Conservation (phyloP, 2,329 filamentous ascomycete species). For the Fusarium armeniacum region DNA sequence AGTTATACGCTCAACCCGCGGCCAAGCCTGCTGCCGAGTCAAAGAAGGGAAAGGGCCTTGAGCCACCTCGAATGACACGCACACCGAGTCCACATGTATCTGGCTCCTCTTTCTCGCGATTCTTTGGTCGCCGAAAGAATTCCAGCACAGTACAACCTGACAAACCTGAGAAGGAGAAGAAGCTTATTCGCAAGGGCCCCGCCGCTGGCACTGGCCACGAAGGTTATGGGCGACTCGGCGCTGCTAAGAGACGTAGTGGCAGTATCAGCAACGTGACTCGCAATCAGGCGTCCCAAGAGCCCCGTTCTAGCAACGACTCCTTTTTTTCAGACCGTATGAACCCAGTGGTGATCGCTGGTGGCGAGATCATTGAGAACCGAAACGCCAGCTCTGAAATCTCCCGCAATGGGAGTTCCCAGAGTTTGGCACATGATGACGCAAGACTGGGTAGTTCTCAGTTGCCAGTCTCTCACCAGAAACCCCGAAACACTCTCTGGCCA, state of each 20-base stretch:
- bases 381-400: constrained; percentile 66
- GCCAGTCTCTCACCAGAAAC: constrained; percentile 57
- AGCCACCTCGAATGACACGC: constrained; percentile 52
- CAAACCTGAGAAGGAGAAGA: constrained; percentile 63
- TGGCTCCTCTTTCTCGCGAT: constrained; percentile 71
- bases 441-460: constrained; percentile 58
- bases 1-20: constrained; percentile 29
- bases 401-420: constrained; percentile 66
- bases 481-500: constrained; percentile 65
- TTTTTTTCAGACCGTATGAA: constrained; percentile 74
- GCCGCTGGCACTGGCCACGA: constrained; percentile 95
- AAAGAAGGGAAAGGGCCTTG: constrained; percentile 42
- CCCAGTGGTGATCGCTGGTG: constrained; percentile 75
- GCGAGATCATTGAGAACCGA: constrained; percentile 71
- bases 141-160: constrained; percentile 63
- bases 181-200: constrained; percentile 76
- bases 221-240: constrained; percentile 78
- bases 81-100: constrained; percentile 68
- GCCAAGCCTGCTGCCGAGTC: constrained; percentile 31
- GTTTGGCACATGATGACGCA: constrained; percentile 57
- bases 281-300: constrained; percentile 67
- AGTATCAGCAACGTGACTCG: constrained; percentile 65
- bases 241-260: constrained; percentile 73
- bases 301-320: constrained; percentile 64
- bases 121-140: constrained; percentile 82